phyloP scores from a whole-genome alignment of 768 basidiomycete species.

The Boletus pseudo-olivaceus region DNA sequence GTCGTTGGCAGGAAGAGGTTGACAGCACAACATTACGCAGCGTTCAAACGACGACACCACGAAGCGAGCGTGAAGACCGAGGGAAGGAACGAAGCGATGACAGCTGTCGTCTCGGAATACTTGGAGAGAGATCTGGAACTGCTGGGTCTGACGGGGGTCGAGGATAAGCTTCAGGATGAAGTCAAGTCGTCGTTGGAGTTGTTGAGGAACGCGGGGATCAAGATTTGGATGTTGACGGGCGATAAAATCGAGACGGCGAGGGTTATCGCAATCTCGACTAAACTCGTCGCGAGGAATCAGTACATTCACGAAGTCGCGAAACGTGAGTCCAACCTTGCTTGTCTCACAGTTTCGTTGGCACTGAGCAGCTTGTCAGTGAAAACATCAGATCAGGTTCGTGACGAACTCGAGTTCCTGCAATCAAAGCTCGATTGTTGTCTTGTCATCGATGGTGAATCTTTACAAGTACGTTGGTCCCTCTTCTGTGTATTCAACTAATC shows the following conservation, averaged over 20 bases:
- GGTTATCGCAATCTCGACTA: conserved; percentile 96
- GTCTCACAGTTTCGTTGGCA: not conserved
- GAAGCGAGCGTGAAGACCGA: conserved; percentile 78
- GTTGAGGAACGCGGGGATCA: conserved; percentile 92
- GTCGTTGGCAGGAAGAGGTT: conserved; percentile 86
- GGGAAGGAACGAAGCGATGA: conserved; percentile 78
- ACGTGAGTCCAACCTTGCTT: conserved; percentile 40
- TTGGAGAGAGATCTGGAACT: conserved; percentile 90
- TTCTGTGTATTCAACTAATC: not conserved
- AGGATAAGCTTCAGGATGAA: conserved; percentile 97
- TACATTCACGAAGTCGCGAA: conserved; percentile 97
- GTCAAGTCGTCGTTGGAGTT: conserved; percentile 92
- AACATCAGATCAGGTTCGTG: conserved; percentile 75
- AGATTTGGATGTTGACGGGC: conserved; percentile 99
- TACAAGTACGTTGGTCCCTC: conserved; percentile 58
- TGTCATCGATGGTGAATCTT: conserved; percentile 95
- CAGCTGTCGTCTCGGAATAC: conserved; percentile 64
- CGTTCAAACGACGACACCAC: conserved; percentile 70
- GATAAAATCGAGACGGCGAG: conserved; percentile 99
- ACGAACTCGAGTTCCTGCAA: conserved; percentile 90
- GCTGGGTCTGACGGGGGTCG: conserved; percentile 94
- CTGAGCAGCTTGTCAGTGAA: conserved; percentile 55
- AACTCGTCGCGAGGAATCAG: conserved; percentile 92
- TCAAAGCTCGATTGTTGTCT: conserved; percentile 96
- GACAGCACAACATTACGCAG: conserved; percentile 60